Percentiles rank a stretch among this genome's conserved stretches.
Conservation (phyloP, 1,284 basidiomycete species). For the Trametes versicolor region DNA sequence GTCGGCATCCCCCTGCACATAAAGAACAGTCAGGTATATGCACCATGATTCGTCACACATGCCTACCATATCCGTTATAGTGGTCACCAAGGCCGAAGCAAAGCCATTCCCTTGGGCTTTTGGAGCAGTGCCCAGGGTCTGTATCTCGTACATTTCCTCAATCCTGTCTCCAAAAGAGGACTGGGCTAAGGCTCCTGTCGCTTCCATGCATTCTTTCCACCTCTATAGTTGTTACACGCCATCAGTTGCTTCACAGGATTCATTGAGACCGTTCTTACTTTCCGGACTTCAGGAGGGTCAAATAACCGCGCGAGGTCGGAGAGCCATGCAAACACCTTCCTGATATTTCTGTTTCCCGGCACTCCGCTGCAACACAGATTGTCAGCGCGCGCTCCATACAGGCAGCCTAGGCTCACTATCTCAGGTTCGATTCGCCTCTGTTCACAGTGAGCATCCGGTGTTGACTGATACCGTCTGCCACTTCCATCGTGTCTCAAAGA, state of each 20-base stretch:
- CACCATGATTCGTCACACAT: not conserved
- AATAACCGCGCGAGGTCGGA: not conserved
- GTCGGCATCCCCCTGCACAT: not conserved
- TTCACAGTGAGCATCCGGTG: not conserved
- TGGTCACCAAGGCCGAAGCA: slow-evolving; percentile 1
- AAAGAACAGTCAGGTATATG: not conserved
- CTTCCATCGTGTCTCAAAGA: slow-evolving; percentile 1
- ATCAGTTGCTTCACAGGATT: not conserved
- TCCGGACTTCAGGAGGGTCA: not conserved
- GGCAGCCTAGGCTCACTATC: not conserved
- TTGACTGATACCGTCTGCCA: not conserved
- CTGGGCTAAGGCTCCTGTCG: not conserved
- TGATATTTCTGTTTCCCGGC: not conserved
- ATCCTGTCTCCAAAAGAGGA: not conserved
- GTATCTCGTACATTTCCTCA: slow-evolving; percentile 11
- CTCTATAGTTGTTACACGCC: not conserved
- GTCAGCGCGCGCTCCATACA: not conserved
- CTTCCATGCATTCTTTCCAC: not conserved
- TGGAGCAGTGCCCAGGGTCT: slow-evolving; percentile 3
- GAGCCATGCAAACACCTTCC: not conserved
- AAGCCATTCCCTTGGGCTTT: not conserved
- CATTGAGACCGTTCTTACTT: not conserved
- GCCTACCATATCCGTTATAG: slow-evolving; percentile 9
- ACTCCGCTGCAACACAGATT: not conserved
- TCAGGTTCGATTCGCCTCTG: not conserved